A percentile compares a stretch with the other conserved stretches of the same genome.
phyloP scores from a whole-genome alignment of 768 basidiomycete genomes.

The Fibroporia radiculosa region DNA sequence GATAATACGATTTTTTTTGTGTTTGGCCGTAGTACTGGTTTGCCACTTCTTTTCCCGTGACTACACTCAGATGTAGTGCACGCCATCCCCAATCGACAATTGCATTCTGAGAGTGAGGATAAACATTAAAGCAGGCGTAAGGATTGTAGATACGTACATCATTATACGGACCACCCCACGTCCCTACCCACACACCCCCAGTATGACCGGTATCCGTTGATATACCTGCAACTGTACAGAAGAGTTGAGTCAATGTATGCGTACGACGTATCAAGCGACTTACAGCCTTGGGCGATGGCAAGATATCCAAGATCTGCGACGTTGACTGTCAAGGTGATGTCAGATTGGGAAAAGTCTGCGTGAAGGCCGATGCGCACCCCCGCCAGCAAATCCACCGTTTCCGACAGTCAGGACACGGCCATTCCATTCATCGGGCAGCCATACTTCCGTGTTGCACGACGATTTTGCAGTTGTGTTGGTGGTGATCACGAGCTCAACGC shows the following conservation, averaged over 20 bases:
- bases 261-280: not conserved
- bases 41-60: slow-evolving; percentile 22
- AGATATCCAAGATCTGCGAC: slow-evolving; percentile 17
- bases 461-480: slow-evolving; percentile 18
- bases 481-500: slow-evolving; percentile 16
- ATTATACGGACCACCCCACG: slow-evolving; percentile 18
- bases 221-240: slow-evolving; percentile 15
- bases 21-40: slow-evolving; percentile 19
- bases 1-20: slow-evolving; percentile 22
- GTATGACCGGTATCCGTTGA: slow-evolving; percentile 20
- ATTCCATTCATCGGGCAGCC: slow-evolving; percentile 26
- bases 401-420: slow-evolving; percentile 22
- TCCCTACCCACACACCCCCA: slow-evolving; percentile 7
- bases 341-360: not conserved
- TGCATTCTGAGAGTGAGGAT: too few relatives aligned
- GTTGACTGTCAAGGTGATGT: slow-evolving; percentile 8
- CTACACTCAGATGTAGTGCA: slow-evolving; percentile 20
- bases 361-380: slow-evolving; percentile 12
- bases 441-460: slow-evolving; percentile 18
- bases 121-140: not conserved
- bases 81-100: slow-evolving; percentile 24
- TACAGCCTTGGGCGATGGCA: slow-evolving; percentile 19
- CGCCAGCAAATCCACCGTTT: slow-evolving; percentile 22
- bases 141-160: slow-evolving; percentile 10
- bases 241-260: too few relatives aligned